phyloP scores from a whole-genome alignment of 164 flowering plant genomes.

The Pachysandra terminalis region DNA sequence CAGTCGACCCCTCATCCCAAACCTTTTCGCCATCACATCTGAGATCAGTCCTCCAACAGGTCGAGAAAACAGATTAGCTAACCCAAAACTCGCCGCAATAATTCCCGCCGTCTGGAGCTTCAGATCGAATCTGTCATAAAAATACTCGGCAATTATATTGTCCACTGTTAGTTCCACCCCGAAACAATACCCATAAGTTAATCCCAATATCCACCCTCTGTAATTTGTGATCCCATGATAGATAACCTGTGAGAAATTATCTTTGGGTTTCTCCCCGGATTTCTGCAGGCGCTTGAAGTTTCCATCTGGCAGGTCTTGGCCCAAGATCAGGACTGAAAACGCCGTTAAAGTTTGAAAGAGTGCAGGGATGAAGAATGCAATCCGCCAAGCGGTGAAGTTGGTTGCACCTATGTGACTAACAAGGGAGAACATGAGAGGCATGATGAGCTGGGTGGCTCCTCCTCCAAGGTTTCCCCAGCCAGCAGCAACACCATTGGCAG shows the following conservation, averaged over 20 bases:
- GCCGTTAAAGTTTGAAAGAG: constrained; percentile 59
- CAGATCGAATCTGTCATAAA: constrained; percentile 69
- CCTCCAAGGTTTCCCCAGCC: constrained; percentile 98
- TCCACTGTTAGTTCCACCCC: constrained; percentile 85
- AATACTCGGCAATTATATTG: constrained; percentile 86
- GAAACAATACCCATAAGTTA: constrained; percentile 81
- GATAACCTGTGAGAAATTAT: constrained; percentile 45
- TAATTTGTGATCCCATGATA: constrained; percentile 62
- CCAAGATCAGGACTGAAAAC: constrained; percentile 46
- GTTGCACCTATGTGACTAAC: constrained; percentile 41
- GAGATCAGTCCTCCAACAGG: constrained; percentile 76
- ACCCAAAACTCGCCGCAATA: constrained; percentile 78
- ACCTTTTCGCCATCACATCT: constrained; percentile 57
- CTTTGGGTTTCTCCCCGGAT: constrained; percentile 62
- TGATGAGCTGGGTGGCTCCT: constrained; percentile 82
- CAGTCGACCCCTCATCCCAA: constrained; percentile 84
- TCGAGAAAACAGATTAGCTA: constrained; percentile 67
- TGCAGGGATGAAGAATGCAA: constrained; percentile 81
- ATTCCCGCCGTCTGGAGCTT: constrained; percentile 81
- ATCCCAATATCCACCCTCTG: constrained; percentile 78
- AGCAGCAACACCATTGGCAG: constrained; percentile 70
- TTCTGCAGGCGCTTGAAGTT: constrained; percentile 46
- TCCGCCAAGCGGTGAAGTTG: constrained; percentile 74
- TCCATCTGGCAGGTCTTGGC: constrained; percentile 87
- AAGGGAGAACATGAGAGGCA: constrained; percentile 63